Evolutionary conservation across 2,329 filamentous ascomycete genomes (phyloP).

Genomic region (Fusarium nurragi): DNA sequence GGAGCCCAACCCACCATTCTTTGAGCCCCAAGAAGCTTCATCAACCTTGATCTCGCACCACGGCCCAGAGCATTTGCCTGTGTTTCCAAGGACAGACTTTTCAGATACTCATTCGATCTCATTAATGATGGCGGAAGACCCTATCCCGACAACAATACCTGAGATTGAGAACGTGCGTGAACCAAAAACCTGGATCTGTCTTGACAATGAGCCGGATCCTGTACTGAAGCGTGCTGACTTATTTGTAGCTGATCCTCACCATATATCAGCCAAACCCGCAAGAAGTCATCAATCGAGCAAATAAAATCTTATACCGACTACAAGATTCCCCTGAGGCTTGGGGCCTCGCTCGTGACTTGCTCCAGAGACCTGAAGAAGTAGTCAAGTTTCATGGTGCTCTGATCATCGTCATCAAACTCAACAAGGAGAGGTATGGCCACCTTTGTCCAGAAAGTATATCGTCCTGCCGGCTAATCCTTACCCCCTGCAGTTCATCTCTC

Average conservation of each 20-base stretch:
- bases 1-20: not conserved
- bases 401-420: slow-evolving; percentile 93
- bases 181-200: not conserved
- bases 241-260: slow-evolving; percentile 57
- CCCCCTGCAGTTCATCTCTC: slow-evolving; percentile 56
- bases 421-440: slow-evolving; percentile 76
- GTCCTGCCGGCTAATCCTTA: not conserved
- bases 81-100: not conserved
- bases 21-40: not conserved
- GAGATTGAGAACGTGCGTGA: slow-evolving; percentile 36
- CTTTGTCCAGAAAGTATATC: no score
- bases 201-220: not conserved
- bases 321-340: slow-evolving; percentile 86
- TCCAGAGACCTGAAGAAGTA: slow-evolving; percentile 74
- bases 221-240: slow-evolving; percentile 18
- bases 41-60: not conserved
- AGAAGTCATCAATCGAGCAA: slow-evolving; percentile 61
- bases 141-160: slow-evolving; percentile 23
- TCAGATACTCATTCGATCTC: not conserved
- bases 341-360: slow-evolving; percentile 81
- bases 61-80: not conserved
- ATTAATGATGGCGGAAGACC: slow-evolving; percentile 24
- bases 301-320: slow-evolving; percentile 79
- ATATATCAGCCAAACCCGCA: slow-evolving; percentile 64
- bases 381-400: slow-evolving; percentile 92